Percentiles rank a stretch among this genome's conserved stretches.
phyloP scores from a whole-genome alignment of 768 basidiomycete species.

The Steccherinum ochraceum region DNA sequence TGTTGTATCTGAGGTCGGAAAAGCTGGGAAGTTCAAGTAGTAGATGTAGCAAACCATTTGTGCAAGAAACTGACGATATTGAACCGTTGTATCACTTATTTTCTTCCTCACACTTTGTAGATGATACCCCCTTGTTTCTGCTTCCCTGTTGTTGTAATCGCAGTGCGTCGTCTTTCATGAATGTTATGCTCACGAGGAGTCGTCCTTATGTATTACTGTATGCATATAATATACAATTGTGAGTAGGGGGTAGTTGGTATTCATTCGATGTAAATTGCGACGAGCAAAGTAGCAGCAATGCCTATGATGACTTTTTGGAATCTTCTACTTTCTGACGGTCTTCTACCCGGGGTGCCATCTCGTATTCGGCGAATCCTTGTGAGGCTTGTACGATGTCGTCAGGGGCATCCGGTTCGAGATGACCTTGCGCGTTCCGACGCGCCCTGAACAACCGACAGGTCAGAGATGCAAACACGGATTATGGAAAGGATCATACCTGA shows the following conservation, averaged over 20 bases:
- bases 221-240: background rate
- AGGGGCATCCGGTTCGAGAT: constrained; percentile 85
- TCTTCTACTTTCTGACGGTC: constrained; percentile 15
- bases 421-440: constrained; percentile 76
- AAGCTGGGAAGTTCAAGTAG: too few relatives aligned
- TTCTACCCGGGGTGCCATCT: constrained; percentile 34
- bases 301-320: background rate
- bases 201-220: background rate
- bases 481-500: constrained; percentile 55
- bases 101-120: background rate
- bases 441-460: constrained; percentile 45
- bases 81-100: background rate
- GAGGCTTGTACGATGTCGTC: constrained; percentile 77
- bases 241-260: background rate
- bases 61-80: too few relatives aligned
- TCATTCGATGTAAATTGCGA: too few relatives aligned
- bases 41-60: background rate
- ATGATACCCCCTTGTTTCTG: background rate
- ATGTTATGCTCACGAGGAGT: too few relatives aligned
- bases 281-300: background rate
- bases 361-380: constrained; percentile 65
- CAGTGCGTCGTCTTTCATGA: too few relatives aligned
- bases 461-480: background rate
- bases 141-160: background rate
- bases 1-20: too few relatives aligned